phyloP scores from a whole-genome alignment of 208 protist genomes.

The Leishmania tarentolae region DNA sequence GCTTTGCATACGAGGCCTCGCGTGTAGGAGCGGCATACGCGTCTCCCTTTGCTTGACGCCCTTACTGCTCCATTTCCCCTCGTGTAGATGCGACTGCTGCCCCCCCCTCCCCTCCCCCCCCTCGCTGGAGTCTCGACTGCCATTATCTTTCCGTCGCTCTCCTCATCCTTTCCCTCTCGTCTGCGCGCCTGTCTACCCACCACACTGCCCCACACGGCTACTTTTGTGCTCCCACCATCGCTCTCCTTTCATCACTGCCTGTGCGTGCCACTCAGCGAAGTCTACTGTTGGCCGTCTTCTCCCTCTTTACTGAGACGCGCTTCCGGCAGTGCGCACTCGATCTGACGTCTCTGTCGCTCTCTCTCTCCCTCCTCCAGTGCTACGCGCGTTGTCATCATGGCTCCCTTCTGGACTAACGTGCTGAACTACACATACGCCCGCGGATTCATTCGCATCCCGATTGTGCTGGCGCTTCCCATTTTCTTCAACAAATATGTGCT shows the following conservation, averaged over 20 bases:
- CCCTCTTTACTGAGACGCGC: neutral
- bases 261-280: no score
- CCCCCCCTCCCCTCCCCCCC: no score
- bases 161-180: neutral
- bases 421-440: constrained; percentile 84
- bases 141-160: neutral
- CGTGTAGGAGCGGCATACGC: neutral
- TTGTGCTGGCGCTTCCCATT: constrained; percentile 75
- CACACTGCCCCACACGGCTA: neutral
- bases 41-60: neutral
- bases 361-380: neutral
- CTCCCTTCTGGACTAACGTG: constrained; percentile 82
- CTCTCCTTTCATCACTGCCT: neutral
- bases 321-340: neutral
- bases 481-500: constrained; percentile 88
- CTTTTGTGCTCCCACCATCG: neutral
- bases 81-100: neutral
- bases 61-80: neutral
- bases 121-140: neutral
- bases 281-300: neutral
- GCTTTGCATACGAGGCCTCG: neutral
- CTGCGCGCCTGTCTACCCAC: neutral
- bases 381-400: constrained; percentile 21
- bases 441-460: constrained; percentile 84
- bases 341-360: neutral